Conservation (phyloP, 1,139 yeast species). For the Lodderomyces theae region DNA sequence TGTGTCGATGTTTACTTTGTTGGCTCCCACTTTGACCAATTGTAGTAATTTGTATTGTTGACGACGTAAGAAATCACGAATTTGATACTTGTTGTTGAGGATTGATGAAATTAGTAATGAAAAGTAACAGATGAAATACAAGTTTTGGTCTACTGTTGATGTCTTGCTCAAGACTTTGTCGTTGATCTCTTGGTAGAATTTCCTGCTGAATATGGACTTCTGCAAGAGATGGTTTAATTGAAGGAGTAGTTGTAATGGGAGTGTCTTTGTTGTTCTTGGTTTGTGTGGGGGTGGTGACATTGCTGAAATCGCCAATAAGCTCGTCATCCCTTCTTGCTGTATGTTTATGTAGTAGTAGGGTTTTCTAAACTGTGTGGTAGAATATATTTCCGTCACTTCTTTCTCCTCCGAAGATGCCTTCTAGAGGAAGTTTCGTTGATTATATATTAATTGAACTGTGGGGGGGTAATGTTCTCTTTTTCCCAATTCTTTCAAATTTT, state of each 20-base stretch:
- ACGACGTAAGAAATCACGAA: constrained; percentile 27
- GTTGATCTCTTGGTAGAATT: constrained; percentile 43
- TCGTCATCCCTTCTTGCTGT: too few relatives aligned
- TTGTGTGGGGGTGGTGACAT: constrained; percentile 4
- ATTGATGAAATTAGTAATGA: constrained; percentile 40
- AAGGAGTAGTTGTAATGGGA: constrained; percentile 21
- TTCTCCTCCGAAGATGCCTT: too few relatives aligned
- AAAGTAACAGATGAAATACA: constrained; percentile 46
- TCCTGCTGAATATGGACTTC: constrained; percentile 31
- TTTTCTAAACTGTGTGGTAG: too few relatives aligned
- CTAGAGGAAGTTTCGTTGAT: too few relatives aligned
- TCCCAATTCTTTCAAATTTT: too few relatives aligned
- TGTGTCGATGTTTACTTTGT: neutral
- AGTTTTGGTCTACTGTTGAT: constrained; percentile 38
- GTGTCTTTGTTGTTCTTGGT: constrained; percentile 1
- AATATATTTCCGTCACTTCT: too few relatives aligned
- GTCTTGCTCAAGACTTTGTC: constrained; percentile 38
- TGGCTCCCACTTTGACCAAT: constrained; percentile 8
- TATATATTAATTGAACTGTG: too few relatives aligned
- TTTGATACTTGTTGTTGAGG: constrained; percentile 37
- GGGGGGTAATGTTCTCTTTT: too few relatives aligned
- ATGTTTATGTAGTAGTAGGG: too few relatives aligned
- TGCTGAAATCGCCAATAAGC: constrained; percentile 6
- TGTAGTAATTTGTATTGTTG: constrained; percentile 24
- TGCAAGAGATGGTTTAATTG: constrained; percentile 21